A percentile compares a stretch with the other conserved stretches of the same genome.
phyloP scores from a whole-genome alignment of 176 grass and related monocot species.

The Luzula sylvatica region DNA sequence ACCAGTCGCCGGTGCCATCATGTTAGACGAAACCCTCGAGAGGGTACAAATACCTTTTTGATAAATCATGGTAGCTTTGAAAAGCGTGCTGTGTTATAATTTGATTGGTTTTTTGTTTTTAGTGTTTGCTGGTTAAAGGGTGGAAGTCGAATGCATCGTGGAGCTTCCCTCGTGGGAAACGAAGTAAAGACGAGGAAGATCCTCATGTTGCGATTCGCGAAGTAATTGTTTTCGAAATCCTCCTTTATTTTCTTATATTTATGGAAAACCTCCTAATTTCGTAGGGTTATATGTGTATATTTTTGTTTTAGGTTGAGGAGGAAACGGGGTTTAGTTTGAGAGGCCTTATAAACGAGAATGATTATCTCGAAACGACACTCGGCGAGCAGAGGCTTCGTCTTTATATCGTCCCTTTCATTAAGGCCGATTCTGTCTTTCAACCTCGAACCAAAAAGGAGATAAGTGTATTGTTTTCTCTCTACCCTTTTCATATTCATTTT shows the following conservation, averaged over 20 bases:
- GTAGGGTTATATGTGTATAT: neutral
- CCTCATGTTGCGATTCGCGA: slow-evolving; percentile 85
- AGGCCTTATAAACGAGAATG: slow-evolving; percentile 52
- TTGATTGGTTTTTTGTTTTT: slow-evolving; percentile 9
- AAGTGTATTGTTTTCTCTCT: slow-evolving; percentile 51
- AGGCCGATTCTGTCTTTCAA: slow-evolving; percentile 68
- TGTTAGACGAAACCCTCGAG: slow-evolving; percentile 83
- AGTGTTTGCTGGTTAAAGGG: slow-evolving; percentile 97
- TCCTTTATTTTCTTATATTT: too few relatives aligned
- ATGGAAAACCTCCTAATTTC: too few relatives aligned
- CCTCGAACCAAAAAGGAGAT: slow-evolving; percentile 99
- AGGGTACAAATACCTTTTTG: slow-evolving; percentile 32
- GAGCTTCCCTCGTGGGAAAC: slow-evolving; percentile 98
- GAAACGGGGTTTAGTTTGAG: slow-evolving; percentile 97
- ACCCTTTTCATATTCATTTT: neutral
- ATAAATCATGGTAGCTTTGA: neutral
- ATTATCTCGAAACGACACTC: slow-evolving; percentile 79
- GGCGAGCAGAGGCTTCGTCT: slow-evolving; percentile 80
- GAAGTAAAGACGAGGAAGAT: slow-evolving; percentile 95
- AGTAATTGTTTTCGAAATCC: slow-evolving; percentile 38
- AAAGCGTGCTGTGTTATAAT: neutral
- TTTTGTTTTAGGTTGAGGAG: slow-evolving; percentile 61
- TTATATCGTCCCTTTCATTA: slow-evolving; percentile 78
- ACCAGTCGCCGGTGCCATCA: slow-evolving; percentile 82
- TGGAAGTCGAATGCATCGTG: slow-evolving; percentile 90